Conservation (phyloP, 306 rosid species). For the Fragaria ananassa region DNA sequence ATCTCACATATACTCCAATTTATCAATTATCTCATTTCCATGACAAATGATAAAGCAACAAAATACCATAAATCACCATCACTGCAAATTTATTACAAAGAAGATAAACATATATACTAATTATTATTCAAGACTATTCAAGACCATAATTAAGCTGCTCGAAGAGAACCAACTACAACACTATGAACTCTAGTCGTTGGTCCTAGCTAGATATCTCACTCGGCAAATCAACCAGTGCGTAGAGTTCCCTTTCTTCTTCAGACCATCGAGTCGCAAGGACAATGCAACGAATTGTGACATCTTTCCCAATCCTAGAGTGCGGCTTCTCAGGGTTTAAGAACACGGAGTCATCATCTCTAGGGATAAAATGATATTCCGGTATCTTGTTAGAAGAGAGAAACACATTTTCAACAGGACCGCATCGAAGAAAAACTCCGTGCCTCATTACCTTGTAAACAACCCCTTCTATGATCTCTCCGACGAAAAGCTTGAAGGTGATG, state of each 20-base stretch:
- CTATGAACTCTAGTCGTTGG: slow-evolving; percentile 32
- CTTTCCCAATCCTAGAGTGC: slow-evolving; percentile 54
- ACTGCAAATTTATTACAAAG: neutral
- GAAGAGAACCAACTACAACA: neutral
- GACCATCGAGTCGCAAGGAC: slow-evolving; percentile 85
- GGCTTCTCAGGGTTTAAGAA: slow-evolving; percentile 50
- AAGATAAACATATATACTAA: neutral
- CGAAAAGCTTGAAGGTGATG: slow-evolving; percentile 69
- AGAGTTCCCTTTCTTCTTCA: slow-evolving; percentile 76
- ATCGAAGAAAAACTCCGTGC: slow-evolving; percentile 77
- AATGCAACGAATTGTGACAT: slow-evolving; percentile 48
- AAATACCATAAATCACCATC: neutral
- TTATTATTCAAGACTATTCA: neutral
- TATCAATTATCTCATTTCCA: neutral
- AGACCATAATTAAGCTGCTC: neutral
- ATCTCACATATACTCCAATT: neutral
- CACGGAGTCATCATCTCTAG: slow-evolving; percentile 59
- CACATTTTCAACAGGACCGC: slow-evolving; percentile 68
- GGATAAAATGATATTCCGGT: slow-evolving; percentile 58
- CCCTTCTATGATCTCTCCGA: slow-evolving; percentile 73
- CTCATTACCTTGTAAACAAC: slow-evolving; percentile 70
- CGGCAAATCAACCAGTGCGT: slow-evolving; percentile 71
- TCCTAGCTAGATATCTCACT: neutral
- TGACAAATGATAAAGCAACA: neutral
- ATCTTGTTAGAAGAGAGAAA: slow-evolving; percentile 63